Evolutionary conservation across 2,329 filamentous ascomycete species (phyloP).

Genomic region (Xylaria sp.): DNA sequence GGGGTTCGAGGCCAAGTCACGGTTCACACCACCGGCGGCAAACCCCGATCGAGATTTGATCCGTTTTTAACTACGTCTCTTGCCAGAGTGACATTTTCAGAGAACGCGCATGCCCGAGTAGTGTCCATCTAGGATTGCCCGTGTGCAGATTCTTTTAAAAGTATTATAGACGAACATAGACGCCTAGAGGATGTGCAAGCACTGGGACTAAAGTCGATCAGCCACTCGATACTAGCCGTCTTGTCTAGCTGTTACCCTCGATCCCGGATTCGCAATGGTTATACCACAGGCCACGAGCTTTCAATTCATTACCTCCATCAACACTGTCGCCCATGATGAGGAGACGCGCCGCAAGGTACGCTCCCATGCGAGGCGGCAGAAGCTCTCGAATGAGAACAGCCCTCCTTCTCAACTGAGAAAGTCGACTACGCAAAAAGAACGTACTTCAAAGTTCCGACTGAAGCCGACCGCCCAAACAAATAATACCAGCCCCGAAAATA

Average conservation of each 20-base stretch:
- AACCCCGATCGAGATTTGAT: slow-evolving; percentile 20
- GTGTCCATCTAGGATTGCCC: background rate
- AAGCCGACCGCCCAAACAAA: slow-evolving; percentile 27
- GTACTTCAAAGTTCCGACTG: slow-evolving; percentile 43
- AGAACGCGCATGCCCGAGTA: slow-evolving; percentile 15
- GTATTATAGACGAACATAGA: slow-evolving; percentile 2
- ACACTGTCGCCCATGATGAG: slow-evolving; percentile 43
- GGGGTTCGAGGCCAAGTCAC: slow-evolving; percentile 7
- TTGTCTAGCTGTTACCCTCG: background rate
- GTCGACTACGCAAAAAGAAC: slow-evolving; percentile 40
- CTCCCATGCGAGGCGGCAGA: slow-evolving; percentile 43
- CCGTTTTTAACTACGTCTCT: slow-evolving; percentile 16
- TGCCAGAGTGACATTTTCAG: slow-evolving; percentile 6
- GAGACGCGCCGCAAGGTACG: slow-evolving; percentile 44
- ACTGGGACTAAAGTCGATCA: slow-evolving; percentile 2
- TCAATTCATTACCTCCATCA: slow-evolving; percentile 45
- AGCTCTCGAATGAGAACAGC: slow-evolving; percentile 37
- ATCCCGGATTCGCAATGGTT: slow-evolving; percentile 19
- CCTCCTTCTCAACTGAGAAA: slow-evolving; percentile 35
- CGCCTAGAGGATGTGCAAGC: slow-evolving; percentile 1
- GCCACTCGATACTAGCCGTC: background rate
- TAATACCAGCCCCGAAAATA: background rate
- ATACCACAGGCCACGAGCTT: slow-evolving; percentile 34
- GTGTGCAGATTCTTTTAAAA: slow-evolving; percentile 11
- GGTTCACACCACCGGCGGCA: slow-evolving; percentile 24